Conservation (phyloP, 2,329 filamentous ascomycete genomes). For the Microdochium trichocladiopsis region DNA sequence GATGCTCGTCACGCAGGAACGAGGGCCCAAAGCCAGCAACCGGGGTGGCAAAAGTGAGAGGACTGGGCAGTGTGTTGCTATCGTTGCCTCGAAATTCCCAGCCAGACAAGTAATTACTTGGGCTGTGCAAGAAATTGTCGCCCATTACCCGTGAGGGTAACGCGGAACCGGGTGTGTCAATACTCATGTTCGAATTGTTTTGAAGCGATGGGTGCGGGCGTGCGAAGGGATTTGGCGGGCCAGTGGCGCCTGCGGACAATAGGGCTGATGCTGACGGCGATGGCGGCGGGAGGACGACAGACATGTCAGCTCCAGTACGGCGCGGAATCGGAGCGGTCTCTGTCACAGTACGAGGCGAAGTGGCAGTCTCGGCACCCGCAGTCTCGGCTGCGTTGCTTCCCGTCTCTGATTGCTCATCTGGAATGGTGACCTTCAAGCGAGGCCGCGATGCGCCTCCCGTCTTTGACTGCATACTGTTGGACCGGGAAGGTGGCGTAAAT, state of each 20-base stretch:
- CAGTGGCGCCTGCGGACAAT: constrained; percentile 82
- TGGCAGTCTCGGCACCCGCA: constrained; percentile 46
- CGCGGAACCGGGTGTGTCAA: constrained; percentile 87
- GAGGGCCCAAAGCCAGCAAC: constrained; percentile 54
- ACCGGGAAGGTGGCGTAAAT: constrained; percentile 66
- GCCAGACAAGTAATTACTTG: constrained; percentile 86
- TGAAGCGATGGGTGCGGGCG: constrained; percentile 70
- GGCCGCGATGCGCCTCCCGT: constrained; percentile 64
- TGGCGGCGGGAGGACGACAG: constrained; percentile 80
- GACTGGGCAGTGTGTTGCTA: constrained; percentile 84
- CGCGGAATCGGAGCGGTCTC: constrained; percentile 50
- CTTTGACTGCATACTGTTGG: constrained; percentile 60
- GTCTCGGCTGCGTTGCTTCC: constrained; percentile 70
- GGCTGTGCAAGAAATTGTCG: constrained; percentile 81
- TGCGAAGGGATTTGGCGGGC: constrained; percentile 93
- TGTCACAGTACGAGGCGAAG: constrained; percentile 46
- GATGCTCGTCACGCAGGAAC: constrained; percentile 51
- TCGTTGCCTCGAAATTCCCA: constrained; percentile 72
- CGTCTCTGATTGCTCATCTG: constrained; percentile 76
- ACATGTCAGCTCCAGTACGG: background rate
- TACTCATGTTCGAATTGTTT: constrained; percentile 42
- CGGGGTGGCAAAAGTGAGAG: constrained; percentile 87
- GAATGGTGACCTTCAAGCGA: constrained; percentile 87
- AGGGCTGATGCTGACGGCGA: constrained; percentile 83
- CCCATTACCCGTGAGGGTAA: constrained; percentile 87